These are phyloP conservation scores for Bipolaris gigantea DNA, from an alignment of 2,329 filamentous ascomycete genomes.

Conservation along the genomic window DNA sequence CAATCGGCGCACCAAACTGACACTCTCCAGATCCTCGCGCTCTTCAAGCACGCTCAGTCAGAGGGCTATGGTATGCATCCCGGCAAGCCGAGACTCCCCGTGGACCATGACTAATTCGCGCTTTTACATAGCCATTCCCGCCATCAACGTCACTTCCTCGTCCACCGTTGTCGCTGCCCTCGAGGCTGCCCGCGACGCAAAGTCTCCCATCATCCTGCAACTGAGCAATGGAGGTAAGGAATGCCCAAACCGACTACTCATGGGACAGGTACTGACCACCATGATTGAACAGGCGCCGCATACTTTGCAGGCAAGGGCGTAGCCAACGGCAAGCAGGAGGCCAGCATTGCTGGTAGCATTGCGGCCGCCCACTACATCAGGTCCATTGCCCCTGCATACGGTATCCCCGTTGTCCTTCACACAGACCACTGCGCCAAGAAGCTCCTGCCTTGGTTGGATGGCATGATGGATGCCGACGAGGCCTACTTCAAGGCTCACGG, in stretches of 20 bases:
- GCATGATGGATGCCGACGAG: conserved; percentile 81
- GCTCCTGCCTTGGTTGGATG: conserved; percentile 89
- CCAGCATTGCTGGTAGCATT: conserved; percentile 83
- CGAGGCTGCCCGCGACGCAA: conserved; percentile 91
- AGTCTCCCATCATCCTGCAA: conserved; percentile 90
- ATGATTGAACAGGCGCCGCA: conserved; percentile 66
- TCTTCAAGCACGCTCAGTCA: conserved; percentile 74
- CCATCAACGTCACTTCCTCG: conserved; percentile 72
- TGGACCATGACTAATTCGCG: not conserved
- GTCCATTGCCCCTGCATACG: conserved; percentile 81
- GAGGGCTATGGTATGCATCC: conserved; percentile 54
- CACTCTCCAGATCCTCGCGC: conserved; percentile 3
- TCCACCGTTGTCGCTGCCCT: conserved; percentile 78
- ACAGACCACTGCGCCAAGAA: conserved; percentile 56
- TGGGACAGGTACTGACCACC: too few species aligned
- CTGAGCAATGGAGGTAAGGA: conserved; percentile 75
- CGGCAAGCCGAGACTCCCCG: not conserved
- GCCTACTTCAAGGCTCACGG: conserved; percentile 89
- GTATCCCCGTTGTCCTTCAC: conserved; percentile 71
- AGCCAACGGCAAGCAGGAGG: conserved; percentile 66
- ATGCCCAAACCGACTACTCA: conserved; percentile 43
- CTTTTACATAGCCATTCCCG: conserved; percentile 34
- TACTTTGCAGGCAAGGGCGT: conserved; percentile 72
- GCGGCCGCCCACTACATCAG: conserved; percentile 89
- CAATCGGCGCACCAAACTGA: not conserved